Evolutionary conservation across 163 green algal species (phyloP).

Genomic region (Chloroidium sp.): DNA sequence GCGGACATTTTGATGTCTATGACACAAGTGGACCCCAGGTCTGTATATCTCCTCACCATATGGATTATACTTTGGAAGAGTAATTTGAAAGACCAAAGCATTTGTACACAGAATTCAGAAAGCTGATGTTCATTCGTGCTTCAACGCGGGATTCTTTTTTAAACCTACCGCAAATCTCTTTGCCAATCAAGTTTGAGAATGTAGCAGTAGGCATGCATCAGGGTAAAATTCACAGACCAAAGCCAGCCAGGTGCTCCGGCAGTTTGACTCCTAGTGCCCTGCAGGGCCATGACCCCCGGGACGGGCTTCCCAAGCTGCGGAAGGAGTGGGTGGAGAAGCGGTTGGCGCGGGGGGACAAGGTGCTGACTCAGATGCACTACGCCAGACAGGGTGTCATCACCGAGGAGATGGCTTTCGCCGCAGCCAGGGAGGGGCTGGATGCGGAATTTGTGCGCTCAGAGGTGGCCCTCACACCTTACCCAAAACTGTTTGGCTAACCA

Average conservation of each 20-base stretch:
- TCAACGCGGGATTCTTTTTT: too few species aligned
- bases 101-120: neutral
- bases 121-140: neutral
- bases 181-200: too few species aligned
- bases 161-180: too few species aligned
- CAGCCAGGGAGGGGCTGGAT: slow-evolving; percentile 75
- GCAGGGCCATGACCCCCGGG: slow-evolving; percentile 52
- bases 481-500: neutral
- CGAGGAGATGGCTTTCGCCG: slow-evolving; percentile 89
- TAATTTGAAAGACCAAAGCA: neutral
- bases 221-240: neutral
- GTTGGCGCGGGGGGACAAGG: slow-evolving; percentile 43
- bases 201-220: too few species aligned
- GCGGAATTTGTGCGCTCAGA: slow-evolving; percentile 83
- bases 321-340: slow-evolving; percentile 63
- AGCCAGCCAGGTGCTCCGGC: neutral
- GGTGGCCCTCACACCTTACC: slow-evolving; percentile 24
- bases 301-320: slow-evolving; percentile 75
- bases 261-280: neutral
- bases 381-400: slow-evolving; percentile 76
- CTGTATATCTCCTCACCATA: neutral
- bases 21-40: slow-evolving; percentile 85
- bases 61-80: neutral
- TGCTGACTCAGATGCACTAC: slow-evolving; percentile 81
- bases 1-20: slow-evolving; percentile 75